These are phyloP conservation scores for Verbascum thapsus DNA, from an alignment of 257 asterid species.

Conservation along the genomic window DNA sequence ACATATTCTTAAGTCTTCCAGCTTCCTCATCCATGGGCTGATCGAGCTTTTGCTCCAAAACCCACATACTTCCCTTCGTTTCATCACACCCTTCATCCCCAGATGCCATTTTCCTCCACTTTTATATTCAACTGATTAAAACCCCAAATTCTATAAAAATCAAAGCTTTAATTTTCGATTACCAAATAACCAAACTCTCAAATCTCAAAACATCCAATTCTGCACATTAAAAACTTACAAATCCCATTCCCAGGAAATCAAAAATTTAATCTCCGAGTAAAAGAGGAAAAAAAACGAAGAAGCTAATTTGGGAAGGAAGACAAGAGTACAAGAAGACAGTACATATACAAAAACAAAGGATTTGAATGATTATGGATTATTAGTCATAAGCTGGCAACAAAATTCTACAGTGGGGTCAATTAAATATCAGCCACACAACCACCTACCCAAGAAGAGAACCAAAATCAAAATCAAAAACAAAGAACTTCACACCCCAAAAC, in stretches of 20 bases:
- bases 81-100: slow-evolving; percentile 54
- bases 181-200: not conserved
- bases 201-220: slow-evolving; percentile 17
- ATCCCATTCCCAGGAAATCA: slow-evolving; percentile 23
- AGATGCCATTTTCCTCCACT: slow-evolving; percentile 59
- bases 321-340: not conserved
- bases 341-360: not conserved
- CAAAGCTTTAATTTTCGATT: slow-evolving; percentile 17
- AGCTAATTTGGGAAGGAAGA: slow-evolving; percentile 15
- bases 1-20: slow-evolving; percentile 81
- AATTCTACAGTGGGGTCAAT: slow-evolving; percentile 45
- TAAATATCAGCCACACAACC: slow-evolving; percentile 43
- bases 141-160: slow-evolving; percentile 18
- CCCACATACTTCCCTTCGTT: slow-evolving; percentile 93
- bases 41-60: slow-evolving; percentile 93
- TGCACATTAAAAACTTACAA: slow-evolving; percentile 26
- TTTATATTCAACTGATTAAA: slow-evolving; percentile 23
- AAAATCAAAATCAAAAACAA: not conserved
- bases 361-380: not conserved
- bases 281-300: not conserved
- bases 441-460: slow-evolving; percentile 12
- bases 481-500: slow-evolving; percentile 22
- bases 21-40: slow-evolving; percentile 99
- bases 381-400: slow-evolving; percentile 30
- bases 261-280: not conserved